phyloP scores from a whole-genome alignment of 768 basidiomycete genomes.

The Kwoniella newhampshirensis region DNA sequence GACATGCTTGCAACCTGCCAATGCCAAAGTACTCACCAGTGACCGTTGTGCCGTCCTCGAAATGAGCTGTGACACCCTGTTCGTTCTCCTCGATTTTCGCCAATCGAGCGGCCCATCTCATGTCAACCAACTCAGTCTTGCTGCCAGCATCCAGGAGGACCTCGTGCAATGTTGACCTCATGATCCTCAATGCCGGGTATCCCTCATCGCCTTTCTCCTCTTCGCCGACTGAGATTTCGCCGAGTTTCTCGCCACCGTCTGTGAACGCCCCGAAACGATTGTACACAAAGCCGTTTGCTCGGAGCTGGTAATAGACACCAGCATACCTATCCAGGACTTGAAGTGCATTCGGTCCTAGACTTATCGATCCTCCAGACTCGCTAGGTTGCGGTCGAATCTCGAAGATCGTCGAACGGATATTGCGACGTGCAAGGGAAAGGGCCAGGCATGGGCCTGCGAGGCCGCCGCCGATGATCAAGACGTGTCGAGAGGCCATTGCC shows the following conservation, averaged over 20 bases:
- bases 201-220: slow-evolving; percentile 13
- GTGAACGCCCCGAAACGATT: slow-evolving; percentile 14
- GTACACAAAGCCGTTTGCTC: slow-evolving; percentile 21
- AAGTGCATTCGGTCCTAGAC: slow-evolving; percentile 26
- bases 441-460: slow-evolving; percentile 29
- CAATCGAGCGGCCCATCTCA: slow-evolving; percentile 20
- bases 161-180: slow-evolving; percentile 22
- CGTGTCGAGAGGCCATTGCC: slow-evolving; percentile 8
- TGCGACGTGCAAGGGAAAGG: slow-evolving; percentile 20
- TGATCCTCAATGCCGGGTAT: slow-evolving; percentile 25
- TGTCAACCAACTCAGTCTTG: slow-evolving; percentile 13
- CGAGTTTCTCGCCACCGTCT: slow-evolving; percentile 16
- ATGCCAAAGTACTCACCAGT: slow-evolving; percentile 8
- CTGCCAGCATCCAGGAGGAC: slow-evolving; percentile 19
- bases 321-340: slow-evolving; percentile 26
- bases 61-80: slow-evolving; percentile 17
- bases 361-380: slow-evolving; percentile 31
- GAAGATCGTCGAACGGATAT: slow-evolving; percentile 31
- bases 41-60: slow-evolving; percentile 25
- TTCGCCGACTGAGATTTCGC: slow-evolving; percentile 2
- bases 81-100: slow-evolving; percentile 22
- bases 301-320: slow-evolving; percentile 24
- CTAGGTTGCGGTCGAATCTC: slow-evolving; percentile 18
- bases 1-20: slow-evolving; percentile 15
- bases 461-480: slow-evolving; percentile 23